Percentiles rank a stretch among this genome's conserved stretches.
These are phyloP conservation scores for Ceratocystis smalleyi DNA, from an alignment of 2,329 filamentous ascomycete genomes.

Conservation along the genomic window DNA sequence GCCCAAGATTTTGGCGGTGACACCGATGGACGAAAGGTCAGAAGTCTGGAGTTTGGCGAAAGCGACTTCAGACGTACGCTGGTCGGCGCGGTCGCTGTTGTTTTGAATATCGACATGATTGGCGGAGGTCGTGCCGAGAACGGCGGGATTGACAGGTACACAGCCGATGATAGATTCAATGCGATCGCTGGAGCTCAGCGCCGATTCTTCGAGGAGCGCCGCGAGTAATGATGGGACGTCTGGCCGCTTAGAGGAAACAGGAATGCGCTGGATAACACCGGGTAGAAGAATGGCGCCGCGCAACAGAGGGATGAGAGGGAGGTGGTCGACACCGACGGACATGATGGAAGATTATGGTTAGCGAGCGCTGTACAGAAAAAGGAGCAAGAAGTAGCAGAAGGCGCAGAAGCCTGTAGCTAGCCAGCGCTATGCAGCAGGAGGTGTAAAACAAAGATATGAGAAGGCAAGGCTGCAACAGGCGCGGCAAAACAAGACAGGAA, in stretches of 20 bases:
- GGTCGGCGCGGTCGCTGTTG: slow-evolving; percentile 48
- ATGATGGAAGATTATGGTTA: neutral
- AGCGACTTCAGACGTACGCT: slow-evolving; percentile 34
- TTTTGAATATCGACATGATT: slow-evolving; percentile 49
- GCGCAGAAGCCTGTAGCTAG: neutral
- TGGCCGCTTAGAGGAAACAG: slow-evolving; percentile 60
- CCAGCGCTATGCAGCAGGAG: no score
- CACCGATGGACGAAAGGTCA: slow-evolving; percentile 72
- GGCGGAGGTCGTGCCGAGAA: slow-evolving; percentile 46
- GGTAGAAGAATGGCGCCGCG: slow-evolving; percentile 71
- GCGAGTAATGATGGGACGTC: slow-evolving; percentile 82
- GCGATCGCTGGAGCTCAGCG: slow-evolving; percentile 47
- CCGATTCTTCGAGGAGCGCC: slow-evolving; percentile 62
- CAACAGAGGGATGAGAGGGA: slow-evolving; percentile 72
- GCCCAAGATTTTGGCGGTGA: slow-evolving; percentile 59
- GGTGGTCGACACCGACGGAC: slow-evolving; percentile 18
- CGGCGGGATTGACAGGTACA: slow-evolving; percentile 65
- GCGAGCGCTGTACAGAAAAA: slow-evolving; percentile 21
- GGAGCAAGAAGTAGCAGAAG: neutral
- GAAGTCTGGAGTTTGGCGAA: slow-evolving; percentile 45
- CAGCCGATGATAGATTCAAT: slow-evolving; percentile 65
- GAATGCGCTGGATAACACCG: slow-evolving; percentile 69
- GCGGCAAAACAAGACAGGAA: neutral
- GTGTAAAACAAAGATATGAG: neutral
- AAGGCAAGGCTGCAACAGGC: neutral